Base-by-base conservation (phyloP, 2,329 filamentous ascomycete genomes). In the Apiospora koreana region DNA sequence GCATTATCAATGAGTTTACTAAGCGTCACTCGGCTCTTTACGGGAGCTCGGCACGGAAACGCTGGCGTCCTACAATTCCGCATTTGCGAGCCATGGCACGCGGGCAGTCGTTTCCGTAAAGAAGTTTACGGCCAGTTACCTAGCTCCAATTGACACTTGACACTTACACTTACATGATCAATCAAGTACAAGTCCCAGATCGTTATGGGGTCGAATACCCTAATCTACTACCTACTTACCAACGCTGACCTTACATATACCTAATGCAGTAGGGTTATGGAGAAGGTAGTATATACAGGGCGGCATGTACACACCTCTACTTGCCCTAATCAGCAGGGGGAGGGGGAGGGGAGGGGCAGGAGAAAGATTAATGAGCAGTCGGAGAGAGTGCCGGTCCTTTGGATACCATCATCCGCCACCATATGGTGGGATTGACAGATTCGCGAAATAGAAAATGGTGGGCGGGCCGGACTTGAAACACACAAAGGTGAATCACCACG, bases 161-260 rank as follows among this genome's bases (percentile, higher is more conserved):
- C n/a, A n/a, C n/a, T n/a, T n/a, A n/a, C 18, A 38, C 25, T 28
- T 62, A 18, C 21, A 62, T n/a, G n/a, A n/a, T 35, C 35, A 35
- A 35, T 35, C 35, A 35, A 35, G 54, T 62, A 62, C 54, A 21
- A 21, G 31, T 38, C 54, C 35, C 54, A 62, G 54, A 62, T 62
- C 54, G 54, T 38, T 62, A 62, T 62, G 54, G 54, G 54, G 54
- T 62, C 54, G 10, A 38, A 62, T 62, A 62, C 54, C 54, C 54
- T 62, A 62, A 62, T 62, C 54, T 62, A 31, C 28, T 38, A n/a
- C n/a, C n/a, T n/a, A n/a, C n/a, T n/a, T n/a, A n/a, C n/a, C n/a
- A n/a, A n/a, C n/a, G n/a, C 35, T 16, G 14, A 31, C 54, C 54
- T 62, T 38, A 31, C 28, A 38, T 62, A 38, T 38, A 18, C 54